Evolutionary conservation across 257 asterid species (phyloP).

Genomic region (Eustoma russellianum): DNA sequence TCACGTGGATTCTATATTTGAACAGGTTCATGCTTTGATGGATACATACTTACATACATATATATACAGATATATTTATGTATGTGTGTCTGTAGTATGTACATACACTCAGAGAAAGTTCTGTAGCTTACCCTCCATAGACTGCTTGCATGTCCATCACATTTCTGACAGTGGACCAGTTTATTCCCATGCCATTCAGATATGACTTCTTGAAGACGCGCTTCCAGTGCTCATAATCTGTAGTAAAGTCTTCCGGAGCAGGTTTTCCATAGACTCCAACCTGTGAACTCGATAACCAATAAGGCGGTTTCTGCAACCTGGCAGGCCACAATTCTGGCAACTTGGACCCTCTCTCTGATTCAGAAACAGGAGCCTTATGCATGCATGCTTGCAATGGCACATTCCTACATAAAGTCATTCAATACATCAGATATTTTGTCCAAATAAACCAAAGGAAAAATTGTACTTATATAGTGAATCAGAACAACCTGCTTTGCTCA

Average conservation of each 20-base stretch:
- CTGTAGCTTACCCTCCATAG: constrained; percentile 82
- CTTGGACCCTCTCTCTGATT: constrained; percentile 73
- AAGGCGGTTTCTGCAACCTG: constrained; percentile 59
- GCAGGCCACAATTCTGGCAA: constrained; percentile 94
- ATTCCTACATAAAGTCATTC: constrained; percentile 43
- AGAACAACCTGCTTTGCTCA: too few relatives aligned
- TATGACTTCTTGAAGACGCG: constrained; percentile 75
- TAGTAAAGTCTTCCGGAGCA: constrained; percentile 77
- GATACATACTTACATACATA: too few relatives aligned
- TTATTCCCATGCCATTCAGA: constrained; percentile 69
- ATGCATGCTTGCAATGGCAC: constrained; percentile 87
- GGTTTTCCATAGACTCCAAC: constrained; percentile 96
- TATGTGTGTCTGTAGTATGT: too few relatives aligned
- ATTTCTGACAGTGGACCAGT: constrained; percentile 90
- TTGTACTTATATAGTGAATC: too few relatives aligned
- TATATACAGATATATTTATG: too few relatives aligned
- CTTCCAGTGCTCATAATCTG: constrained; percentile 88
- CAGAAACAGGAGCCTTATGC: constrained; percentile 65
- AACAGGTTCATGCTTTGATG: too few relatives aligned
- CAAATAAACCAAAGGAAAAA: too few relatives aligned
- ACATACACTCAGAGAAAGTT: not conserved
- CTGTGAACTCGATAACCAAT: constrained; percentile 78
- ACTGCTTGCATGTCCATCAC: constrained; percentile 97
- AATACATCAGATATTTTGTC: too few relatives aligned
- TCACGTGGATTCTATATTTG: too few relatives aligned